A percentile compares a stretch with the other conserved stretches of the same genome.
Conservation (phyloP, 164 flowering plant genomes). For the Aristolochia contorta region DNA sequence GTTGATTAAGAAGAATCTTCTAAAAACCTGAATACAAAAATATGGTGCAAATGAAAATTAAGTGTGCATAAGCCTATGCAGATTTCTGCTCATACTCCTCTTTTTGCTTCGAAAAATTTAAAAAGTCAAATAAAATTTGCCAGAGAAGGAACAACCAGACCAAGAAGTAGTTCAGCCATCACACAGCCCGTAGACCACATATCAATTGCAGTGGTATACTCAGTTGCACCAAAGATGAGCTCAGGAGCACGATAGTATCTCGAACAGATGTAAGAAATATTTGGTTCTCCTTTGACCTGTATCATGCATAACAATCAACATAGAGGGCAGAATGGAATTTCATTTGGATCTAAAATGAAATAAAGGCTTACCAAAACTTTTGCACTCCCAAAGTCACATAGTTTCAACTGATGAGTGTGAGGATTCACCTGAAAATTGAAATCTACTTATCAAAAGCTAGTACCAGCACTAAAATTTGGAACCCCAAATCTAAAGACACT, state of each 20-base stretch:
- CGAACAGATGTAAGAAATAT: conserved; percentile 94
- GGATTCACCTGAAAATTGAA: conserved; percentile 69
- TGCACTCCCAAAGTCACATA: conserved; percentile 98
- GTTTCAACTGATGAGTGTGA: conserved; percentile 90
- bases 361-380: conserved; percentile 72
- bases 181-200: conserved; percentile 98
- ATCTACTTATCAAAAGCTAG: neutral
- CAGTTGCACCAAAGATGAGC: conserved; percentile 95
- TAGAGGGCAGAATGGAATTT: conserved; percentile 1
- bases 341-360: neutral
- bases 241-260: conserved; percentile 98
- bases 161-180: conserved; percentile 94
- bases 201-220: conserved; percentile 92
- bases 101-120: too few species aligned
- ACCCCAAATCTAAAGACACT: neutral
- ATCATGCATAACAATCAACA: conserved; percentile 8
- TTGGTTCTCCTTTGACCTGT: conserved; percentile 96
- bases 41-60: neutral
- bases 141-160: conserved; percentile 49
- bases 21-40: neutral
- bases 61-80: too few species aligned
- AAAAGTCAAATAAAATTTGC: too few species aligned
- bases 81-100: too few species aligned
- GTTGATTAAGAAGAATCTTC: neutral
- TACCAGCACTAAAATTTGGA: neutral